Evolutionary conservation across 305 asterid genomes (phyloP).

Genomic region (Solanum hybrid): DNA sequence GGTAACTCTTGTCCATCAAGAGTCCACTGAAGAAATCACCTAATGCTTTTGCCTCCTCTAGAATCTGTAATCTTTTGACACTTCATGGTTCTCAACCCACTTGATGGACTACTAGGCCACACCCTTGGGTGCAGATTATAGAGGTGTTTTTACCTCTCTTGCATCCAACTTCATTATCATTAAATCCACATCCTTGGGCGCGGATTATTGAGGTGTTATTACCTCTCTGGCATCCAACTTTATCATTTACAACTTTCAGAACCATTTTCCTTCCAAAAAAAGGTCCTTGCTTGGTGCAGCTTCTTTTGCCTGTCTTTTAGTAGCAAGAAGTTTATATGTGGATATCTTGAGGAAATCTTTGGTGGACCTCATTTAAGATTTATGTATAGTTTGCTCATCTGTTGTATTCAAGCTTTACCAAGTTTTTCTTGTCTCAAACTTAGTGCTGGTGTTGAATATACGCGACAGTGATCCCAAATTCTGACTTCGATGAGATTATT

Average conservation of each 20-base stretch:
- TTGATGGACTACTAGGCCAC: not conserved
- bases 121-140: not conserved
- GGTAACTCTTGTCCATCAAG: not conserved
- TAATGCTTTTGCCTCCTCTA: not conserved
- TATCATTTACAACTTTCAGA: not conserved
- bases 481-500: not conserved
- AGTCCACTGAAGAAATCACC: not conserved
- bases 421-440: not conserved
- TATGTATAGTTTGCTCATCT: not conserved
- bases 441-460: not conserved
- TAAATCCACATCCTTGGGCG: fast-evolving
- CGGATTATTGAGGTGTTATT: not conserved
- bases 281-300: not conserved
- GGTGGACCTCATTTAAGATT: not conserved
- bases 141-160: not conserved
- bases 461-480: not conserved
- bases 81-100: not conserved
- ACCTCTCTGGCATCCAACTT: not conserved
- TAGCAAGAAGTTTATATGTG: not conserved
- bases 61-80: not conserved
- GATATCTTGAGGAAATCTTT: not conserved
- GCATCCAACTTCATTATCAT: not conserved
- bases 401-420: not conserved
- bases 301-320: not conserved
- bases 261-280: not conserved